Base-by-base conservation (phyloP, 352 stramenopile species). In the Phytophthora ohioensis region DNA sequence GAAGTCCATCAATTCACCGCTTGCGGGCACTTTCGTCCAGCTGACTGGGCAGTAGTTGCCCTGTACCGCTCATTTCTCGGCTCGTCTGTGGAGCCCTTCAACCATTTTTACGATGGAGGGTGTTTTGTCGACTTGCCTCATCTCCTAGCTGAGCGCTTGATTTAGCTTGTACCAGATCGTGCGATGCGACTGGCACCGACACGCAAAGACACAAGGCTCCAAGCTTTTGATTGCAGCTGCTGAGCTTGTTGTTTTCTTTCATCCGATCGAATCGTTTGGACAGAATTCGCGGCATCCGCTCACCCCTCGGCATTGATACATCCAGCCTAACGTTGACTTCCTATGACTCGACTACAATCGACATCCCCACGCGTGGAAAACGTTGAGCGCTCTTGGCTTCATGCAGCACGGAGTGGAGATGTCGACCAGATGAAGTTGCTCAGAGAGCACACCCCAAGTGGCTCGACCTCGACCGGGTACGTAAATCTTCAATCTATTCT, bases 401-500 rank as follows among this genome's bases (percentile, higher is more conserved):
- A 32, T 2, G 53, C 62, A 41, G 62, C 51, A 30, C 54, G 45
- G 27, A 13, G 10, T 6, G 45, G 62, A 8, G 36, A 69, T 21
- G 15, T 69, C 45, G 52, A 57, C 9, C 35, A 46, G 35, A 57
- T 69, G 62, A 64, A 69, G 35, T 21, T 35, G 3, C 52, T 65
- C 35, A 39, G 5, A 39, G 7, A 10, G 7, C 64, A 41, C 64
- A 57, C 48, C 64, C 70, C 3, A 3, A 64, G 41, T 77, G 70
- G 70, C 54, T 78, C 38, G 70, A 58, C 59, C 61, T 78, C 17
- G 12, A 68, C 4, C 65, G 43, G 48, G 70, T 78, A 78, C 27
- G 39, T 5, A 39, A 39, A 39, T 39, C 35, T 39, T 45, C 39
- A 12, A 45, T 21, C 48, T 39, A 17, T 55, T 55, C 43, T 11